Conservation (phyloP, 345 rosid genomes). For the Dipteronia dyeriana region DNA sequence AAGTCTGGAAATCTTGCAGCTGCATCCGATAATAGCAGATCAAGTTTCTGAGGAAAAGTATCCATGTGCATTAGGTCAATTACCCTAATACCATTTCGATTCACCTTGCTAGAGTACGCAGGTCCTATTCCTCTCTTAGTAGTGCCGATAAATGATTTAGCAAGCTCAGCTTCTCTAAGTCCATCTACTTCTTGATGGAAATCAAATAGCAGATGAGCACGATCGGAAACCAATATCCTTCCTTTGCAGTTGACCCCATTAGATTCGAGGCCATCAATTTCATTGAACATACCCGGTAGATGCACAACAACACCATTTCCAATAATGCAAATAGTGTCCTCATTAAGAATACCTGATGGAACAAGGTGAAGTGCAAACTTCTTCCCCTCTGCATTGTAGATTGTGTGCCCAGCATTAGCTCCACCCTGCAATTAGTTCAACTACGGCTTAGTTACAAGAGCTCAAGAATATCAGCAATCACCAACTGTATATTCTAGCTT, state of each 20-base stretch:
- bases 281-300: slow-evolving; percentile 80
- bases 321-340: slow-evolving; percentile 84
- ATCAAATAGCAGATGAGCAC: slow-evolving; percentile 89
- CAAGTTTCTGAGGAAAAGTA: slow-evolving; percentile 88
- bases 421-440: slow-evolving; percentile 62
- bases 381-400: slow-evolving; percentile 88
- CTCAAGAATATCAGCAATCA: not conserved
- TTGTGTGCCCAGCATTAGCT: slow-evolving; percentile 99
- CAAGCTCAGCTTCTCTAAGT: slow-evolving; percentile 86
- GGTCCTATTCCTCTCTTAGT: slow-evolving; percentile 98
- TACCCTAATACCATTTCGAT: slow-evolving; percentile 88
- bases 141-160: slow-evolving; percentile 88
- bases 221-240: slow-evolving; percentile 89
- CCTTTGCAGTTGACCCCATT: slow-evolving; percentile 85
- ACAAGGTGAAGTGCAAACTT: slow-evolving; percentile 97
- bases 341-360: slow-evolving; percentile 88
- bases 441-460: not conserved
- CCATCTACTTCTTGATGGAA: slow-evolving; percentile 92
- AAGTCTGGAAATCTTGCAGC: slow-evolving; percentile 75
- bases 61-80: slow-evolving; percentile 94
- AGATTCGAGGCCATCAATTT: slow-evolving; percentile 82
- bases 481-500: not conserved
- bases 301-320: slow-evolving; percentile 98
- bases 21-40: slow-evolving; percentile 67
- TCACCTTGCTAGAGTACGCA: slow-evolving; percentile 78